Base-by-base conservation (phyloP, 768 basidiomycete species). In the Melanogaster broomeanus region DNA sequence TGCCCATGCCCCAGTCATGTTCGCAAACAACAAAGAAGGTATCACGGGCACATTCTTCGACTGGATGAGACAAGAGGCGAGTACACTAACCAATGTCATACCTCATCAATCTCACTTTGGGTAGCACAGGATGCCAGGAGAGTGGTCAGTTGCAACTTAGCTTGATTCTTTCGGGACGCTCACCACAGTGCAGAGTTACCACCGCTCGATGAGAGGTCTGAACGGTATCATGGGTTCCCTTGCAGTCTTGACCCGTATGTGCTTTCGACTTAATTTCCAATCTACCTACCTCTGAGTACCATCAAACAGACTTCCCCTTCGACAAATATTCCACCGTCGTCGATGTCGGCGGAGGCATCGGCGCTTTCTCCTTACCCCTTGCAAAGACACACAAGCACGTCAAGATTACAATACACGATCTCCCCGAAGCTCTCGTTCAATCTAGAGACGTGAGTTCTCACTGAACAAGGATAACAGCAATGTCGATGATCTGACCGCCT, bases 331-430 rank as follows among this genome's bases (percentile, higher is more conserved):
- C 68, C 0, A 62, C 61, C 7, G 48, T 72, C 9, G 68, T 71
- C 22, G 72, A 73, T 46, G 60, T 73, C 7, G 72, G 71, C 13
- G 71, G 71, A 35, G 64, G 71, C 6, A 60, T 69, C 15, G 71
- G 72, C 6, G 54, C 62, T 9, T 63, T 66, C 33, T 59, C 66
- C 19, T 44, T 74, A 11, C 60, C 64, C 3, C 60, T 74, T 3
- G 62, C 59, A 2, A 61, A 63, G 24, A 58, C 22, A 18, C 55
- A 67, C 48, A 62, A 68, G 18, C 46, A 69, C 19, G 19, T 74
- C 16, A 59, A 63, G 34, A 55, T 71, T 6, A 62, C 62, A 8
- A 42, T 72, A 19, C 72, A 72, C 15, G 73, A 73, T 44, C 45
- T 68, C 13, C 63, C 61, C 0, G 54, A 61, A 16, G 55, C 55